Conservation (phyloP, 257 asterid species). For the Salvia splendens region DNA sequence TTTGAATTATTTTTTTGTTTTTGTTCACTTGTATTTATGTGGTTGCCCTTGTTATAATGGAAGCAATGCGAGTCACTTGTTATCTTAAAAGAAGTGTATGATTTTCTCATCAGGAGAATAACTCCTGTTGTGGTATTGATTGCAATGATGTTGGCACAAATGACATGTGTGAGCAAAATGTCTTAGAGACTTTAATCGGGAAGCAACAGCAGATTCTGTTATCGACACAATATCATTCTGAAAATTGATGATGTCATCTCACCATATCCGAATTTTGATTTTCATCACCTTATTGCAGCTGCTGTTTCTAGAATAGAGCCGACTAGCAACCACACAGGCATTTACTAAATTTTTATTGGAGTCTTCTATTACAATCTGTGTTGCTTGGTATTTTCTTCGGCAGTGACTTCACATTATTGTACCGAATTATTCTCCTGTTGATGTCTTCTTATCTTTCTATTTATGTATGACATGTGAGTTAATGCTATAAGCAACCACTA, state of each 20-base stretch:
- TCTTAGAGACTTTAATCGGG: conserved; percentile 80
- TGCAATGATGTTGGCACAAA: conserved; percentile 89
- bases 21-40: background rate
- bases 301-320: conserved; percentile 24
- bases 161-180: conserved; percentile 89
- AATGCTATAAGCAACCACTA: background rate
- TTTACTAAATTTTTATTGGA: background rate
- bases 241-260: conserved; percentile 84
- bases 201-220: conserved; percentile 86
- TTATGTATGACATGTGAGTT: background rate
- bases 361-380: background rate
- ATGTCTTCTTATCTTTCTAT: background rate
- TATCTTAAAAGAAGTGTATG: background rate
- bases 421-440: background rate
- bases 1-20: background rate
- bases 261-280: conserved; percentile 64
- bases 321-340: background rate
- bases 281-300: conserved; percentile 10
- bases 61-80: background rate
- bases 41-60: background rate
- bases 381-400: background rate
- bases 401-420: background rate
- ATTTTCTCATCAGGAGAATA: conserved; percentile 55
- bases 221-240: conserved; percentile 84
- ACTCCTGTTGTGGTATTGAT: conserved; percentile 70